These are phyloP conservation scores for Nannochloris sp. DNA, from an alignment of 139 green algal genomes.

Conservation along the genomic window DNA sequence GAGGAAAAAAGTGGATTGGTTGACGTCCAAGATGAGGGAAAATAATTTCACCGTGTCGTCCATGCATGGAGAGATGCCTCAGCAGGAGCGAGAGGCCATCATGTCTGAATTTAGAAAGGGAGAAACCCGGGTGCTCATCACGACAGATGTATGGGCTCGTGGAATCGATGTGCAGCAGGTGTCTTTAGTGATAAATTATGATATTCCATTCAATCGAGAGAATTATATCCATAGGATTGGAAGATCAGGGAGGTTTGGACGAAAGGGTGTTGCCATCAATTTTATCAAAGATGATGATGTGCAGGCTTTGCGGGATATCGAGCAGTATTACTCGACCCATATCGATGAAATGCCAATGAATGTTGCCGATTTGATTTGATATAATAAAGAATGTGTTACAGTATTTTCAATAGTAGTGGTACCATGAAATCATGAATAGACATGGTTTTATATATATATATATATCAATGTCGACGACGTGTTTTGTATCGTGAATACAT, in stretches of 20 bases:
- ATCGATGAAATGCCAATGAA: conserved; percentile 96
- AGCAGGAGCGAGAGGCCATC: conserved; percentile 97
- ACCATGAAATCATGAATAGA: too few relatives aligned
- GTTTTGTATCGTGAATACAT: too few relatives aligned
- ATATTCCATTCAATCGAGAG: conserved; percentile 96
- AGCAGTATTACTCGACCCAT: conserved; percentile 95
- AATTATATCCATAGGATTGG: conserved; percentile 99
- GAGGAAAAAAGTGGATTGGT: conserved; percentile 96
- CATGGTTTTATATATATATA: too few relatives aligned
- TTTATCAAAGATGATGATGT: conserved; percentile 96
- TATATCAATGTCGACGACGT: not conserved
- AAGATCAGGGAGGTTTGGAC: conserved; percentile 79
- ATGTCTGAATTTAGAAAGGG: conserved; percentile 91
- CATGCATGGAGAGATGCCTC: conserved; percentile 99
- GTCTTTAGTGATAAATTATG: conserved; percentile 99
- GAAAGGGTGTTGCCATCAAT: conserved; percentile 99
- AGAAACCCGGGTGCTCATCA: conserved; percentile 89
- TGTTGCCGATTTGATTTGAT: conserved; percentile 76
- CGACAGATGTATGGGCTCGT: conserved; percentile 96
- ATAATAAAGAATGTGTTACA: not conserved
- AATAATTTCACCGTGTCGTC: conserved; percentile 97
- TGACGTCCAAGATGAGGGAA: conserved; percentile 92
- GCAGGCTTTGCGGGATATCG: conserved; percentile 89
- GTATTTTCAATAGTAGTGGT: not conserved
- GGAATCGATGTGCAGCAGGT: conserved; percentile 98